A percentile compares a stretch with the other conserved stretches of the same genome.
These are phyloP conservation scores for Beauveria sp. DNA, from an alignment of 2,329 filamentous ascomycete genomes.

Conservation along the genomic window DNA sequence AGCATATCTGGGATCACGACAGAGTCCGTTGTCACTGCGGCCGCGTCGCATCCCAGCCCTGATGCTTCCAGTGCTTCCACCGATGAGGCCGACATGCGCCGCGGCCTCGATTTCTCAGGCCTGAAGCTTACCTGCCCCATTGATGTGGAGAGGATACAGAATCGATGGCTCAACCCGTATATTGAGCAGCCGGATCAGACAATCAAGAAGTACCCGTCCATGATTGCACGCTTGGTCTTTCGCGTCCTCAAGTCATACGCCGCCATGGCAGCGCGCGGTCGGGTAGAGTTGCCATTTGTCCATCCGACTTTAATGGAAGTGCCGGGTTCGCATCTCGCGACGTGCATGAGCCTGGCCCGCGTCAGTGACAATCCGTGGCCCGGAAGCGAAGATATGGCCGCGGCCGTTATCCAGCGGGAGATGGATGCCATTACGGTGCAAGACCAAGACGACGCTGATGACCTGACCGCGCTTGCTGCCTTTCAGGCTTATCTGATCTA, in stretches of 20 bases:
- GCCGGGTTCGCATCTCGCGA: not conserved
- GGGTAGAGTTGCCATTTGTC: not conserved
- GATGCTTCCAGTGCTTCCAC: not conserved
- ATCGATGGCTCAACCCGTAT: slow-evolving; percentile 4
- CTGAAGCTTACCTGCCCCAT: slow-evolving; percentile 1
- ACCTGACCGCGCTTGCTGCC: slow-evolving; percentile 26
- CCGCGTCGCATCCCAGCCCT: not conserved
- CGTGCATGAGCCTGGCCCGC: not conserved
- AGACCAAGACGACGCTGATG: not conserved
- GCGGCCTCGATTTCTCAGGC: not conserved
- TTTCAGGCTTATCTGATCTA: slow-evolving; percentile 50
- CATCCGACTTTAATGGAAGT: not conserved
- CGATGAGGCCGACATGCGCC: not conserved
- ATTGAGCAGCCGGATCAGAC: not conserved
- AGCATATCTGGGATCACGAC: not conserved
- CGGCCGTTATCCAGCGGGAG: not conserved
- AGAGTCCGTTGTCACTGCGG: not conserved
- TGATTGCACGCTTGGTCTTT: not conserved
- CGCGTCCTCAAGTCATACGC: slow-evolving; percentile 7
- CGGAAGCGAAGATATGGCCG: not conserved
- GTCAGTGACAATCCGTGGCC: slow-evolving; percentile 1
- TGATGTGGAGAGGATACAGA: slow-evolving; percentile 1
- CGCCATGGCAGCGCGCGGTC: slow-evolving; percentile 2
- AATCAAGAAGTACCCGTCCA: slow-evolving; percentile 1
- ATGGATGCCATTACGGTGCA: not conserved